Conservation (phyloP, 2,329 filamentous ascomycete species). For the Ascochyta viciae-villosae region DNA sequence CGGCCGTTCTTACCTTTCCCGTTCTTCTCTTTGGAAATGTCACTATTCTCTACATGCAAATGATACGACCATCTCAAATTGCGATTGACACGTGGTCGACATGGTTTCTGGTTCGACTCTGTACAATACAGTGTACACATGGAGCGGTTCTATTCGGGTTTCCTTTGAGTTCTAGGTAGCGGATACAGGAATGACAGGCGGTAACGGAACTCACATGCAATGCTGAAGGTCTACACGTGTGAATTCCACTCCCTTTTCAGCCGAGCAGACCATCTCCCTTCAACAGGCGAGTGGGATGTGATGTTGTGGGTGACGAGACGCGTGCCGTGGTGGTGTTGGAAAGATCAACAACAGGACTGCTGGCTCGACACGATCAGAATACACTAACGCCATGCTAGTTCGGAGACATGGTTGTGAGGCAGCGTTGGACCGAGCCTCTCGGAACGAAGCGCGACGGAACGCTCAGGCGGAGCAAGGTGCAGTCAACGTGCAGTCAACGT, state of each 20-base stretch:
- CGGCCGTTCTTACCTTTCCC: slow-evolving; percentile 18
- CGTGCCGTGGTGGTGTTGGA: neutral
- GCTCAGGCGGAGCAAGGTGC: slow-evolving; percentile 7
- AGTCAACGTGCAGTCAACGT: neutral
- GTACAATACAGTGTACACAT: slow-evolving; percentile 29
- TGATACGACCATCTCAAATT: slow-evolving; percentile 14
- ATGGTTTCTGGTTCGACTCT: slow-evolving; percentile 22
- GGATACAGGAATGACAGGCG: slow-evolving; percentile 24
- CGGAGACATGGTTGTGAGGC: slow-evolving; percentile 3
- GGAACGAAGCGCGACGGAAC: slow-evolving; percentile 2
- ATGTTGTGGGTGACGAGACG: too few relatives aligned
- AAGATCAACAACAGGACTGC: neutral
- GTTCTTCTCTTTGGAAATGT: slow-evolving; percentile 24
- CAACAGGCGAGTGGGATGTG: too few relatives aligned
- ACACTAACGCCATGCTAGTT: neutral
- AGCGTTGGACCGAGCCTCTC: neutral
- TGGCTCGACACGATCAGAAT: neutral
- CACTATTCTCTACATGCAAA: slow-evolving; percentile 21
- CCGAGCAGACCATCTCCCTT: neutral
- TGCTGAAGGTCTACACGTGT: neutral
- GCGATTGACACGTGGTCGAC: slow-evolving; percentile 15
- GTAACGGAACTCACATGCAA: neutral
- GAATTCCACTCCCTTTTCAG: neutral
- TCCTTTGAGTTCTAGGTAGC: slow-evolving; percentile 23
- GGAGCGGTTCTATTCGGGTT: slow-evolving; percentile 16